A percentile compares a stretch with the other conserved stretches of the same genome.
These are phyloP conservation scores for Capsicum pubescens DNA, from an alignment of 257 asterid species.

Conservation along the genomic window DNA sequence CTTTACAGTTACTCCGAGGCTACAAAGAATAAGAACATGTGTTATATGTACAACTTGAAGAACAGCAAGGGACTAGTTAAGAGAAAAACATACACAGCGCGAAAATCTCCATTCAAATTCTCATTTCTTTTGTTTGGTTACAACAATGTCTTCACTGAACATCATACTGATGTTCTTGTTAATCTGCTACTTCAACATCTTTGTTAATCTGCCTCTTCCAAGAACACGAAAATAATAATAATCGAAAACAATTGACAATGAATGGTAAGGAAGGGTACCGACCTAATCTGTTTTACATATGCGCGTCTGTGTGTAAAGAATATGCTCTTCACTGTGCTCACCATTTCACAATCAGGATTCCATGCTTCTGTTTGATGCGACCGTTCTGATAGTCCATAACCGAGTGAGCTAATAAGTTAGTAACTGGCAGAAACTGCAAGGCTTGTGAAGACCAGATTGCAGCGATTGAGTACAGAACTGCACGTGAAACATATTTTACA, in stretches of 20 bases:
- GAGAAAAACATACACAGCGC: not conserved
- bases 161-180: not conserved
- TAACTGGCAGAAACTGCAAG: not conserved
- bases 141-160: conserved; percentile 15
- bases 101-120: not conserved
- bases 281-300: conserved; percentile 1
- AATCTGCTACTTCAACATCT: conserved; percentile 2
- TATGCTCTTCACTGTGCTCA: not conserved
- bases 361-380: not conserved
- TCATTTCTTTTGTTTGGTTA: not conserved
- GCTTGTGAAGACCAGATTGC: not conserved
- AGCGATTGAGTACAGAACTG: not conserved
- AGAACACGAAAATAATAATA: not conserved
- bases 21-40: not conserved
- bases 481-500: conserved; percentile 15
- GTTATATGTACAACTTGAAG: not conserved
- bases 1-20: not conserved
- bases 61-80: not conserved
- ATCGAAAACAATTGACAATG: not conserved
- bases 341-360: not conserved
- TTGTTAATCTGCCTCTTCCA: not conserved
- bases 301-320: not conserved
- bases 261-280: not conserved
- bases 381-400: not conserved
- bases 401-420: not conserved